phyloP scores from a whole-genome alignment of 495 filamentous ascomycete genomes.

The Xanthoparmelia taractica region DNA sequence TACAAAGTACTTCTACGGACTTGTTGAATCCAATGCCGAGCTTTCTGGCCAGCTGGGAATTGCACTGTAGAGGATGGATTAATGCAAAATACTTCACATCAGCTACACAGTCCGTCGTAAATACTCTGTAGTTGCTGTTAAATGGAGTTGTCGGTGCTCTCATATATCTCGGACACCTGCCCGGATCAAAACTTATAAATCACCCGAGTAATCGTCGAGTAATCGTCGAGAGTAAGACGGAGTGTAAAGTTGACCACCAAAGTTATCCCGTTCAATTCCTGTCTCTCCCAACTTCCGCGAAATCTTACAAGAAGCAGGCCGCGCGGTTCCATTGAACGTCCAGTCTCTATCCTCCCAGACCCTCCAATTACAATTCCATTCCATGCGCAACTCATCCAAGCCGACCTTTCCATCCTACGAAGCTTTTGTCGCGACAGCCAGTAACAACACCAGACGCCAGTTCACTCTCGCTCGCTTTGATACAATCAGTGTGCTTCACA shows the following conservation, averaged over 20 bases:
- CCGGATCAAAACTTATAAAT: background rate
- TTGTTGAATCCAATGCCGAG: background rate
- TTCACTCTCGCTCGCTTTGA: background rate
- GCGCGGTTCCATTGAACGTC: background rate
- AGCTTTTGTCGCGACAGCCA: background rate
- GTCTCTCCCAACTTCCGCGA: background rate
- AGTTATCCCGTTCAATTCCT: background rate
- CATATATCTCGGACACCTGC: background rate
- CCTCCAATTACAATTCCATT: background rate
- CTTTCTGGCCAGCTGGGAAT: background rate
- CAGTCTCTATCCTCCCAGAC: background rate
- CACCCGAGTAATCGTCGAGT: background rate
- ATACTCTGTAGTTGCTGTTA: background rate
- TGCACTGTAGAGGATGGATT: background rate
- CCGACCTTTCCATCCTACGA: background rate
- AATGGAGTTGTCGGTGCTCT: background rate
- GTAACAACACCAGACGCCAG: background rate
- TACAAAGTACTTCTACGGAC: too few relatives aligned
- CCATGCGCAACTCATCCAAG: constrained; percentile 1
- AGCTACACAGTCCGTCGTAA: background rate
- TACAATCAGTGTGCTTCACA: background rate
- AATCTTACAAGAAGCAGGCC: background rate
- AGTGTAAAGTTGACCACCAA: background rate
- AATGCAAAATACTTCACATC: background rate
- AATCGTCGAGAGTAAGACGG: background rate